phyloP scores from a whole-genome alignment of 2,329 filamentous ascomycete species.

The Penicillium rolfsii region DNA sequence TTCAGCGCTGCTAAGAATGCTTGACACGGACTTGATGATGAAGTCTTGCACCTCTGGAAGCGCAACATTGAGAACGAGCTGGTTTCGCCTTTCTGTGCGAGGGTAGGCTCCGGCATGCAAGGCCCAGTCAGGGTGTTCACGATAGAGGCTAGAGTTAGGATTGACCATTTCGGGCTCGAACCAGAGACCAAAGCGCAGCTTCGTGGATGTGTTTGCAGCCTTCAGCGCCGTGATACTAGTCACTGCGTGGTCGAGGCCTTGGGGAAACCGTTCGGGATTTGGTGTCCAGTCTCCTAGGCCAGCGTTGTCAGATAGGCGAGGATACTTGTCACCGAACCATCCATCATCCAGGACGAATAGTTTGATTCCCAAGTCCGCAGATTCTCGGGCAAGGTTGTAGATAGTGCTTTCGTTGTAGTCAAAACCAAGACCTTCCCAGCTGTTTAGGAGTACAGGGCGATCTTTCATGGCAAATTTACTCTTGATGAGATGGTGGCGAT shows the following conservation, averaged over 20 bases:
- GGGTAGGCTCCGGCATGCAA: slow-evolving; percentile 61
- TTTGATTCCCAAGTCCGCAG: slow-evolving; percentile 62
- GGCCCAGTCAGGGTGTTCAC: slow-evolving; percentile 66
- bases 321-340: slow-evolving; percentile 68
- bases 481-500: slow-evolving; percentile 63
- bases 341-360: slow-evolving; percentile 69
- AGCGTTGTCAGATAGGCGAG: slow-evolving; percentile 59
- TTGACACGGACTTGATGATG: slow-evolving; percentile 60
- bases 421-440: slow-evolving; percentile 67
- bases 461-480: slow-evolving; percentile 58
- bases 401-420: slow-evolving; percentile 61
- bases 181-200: slow-evolving; percentile 67
- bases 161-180: slow-evolving; percentile 72
- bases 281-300: slow-evolving; percentile 67
- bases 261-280: slow-evolving; percentile 62
- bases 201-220: slow-evolving; percentile 51
- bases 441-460: slow-evolving; percentile 64
- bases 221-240: slow-evolving; percentile 55
- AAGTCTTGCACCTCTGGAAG: slow-evolving; percentile 66
- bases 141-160: slow-evolving; percentile 63
- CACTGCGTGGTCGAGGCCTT: slow-evolving; percentile 59
- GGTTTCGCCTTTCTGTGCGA: slow-evolving; percentile 59
- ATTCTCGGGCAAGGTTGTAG: slow-evolving; percentile 58
- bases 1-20: slow-evolving; percentile 57
- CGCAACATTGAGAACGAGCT: slow-evolving; percentile 65